Evolutionary conservation across 192 early-diverging fungal species (phyloP).

Genomic region (Coemansia nantahalensis): DNA sequence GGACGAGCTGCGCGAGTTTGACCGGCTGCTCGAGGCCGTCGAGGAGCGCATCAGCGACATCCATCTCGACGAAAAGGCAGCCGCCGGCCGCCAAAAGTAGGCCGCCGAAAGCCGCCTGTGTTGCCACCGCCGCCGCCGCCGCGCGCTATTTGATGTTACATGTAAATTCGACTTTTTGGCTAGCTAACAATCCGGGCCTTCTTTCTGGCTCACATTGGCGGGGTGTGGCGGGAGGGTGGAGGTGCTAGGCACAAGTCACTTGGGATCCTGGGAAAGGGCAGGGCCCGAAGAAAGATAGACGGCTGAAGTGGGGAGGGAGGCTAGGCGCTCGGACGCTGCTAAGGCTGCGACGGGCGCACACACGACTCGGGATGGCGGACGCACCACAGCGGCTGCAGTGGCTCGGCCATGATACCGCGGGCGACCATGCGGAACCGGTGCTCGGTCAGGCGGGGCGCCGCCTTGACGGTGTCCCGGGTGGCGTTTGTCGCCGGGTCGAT

Average conservation of each 20-base stretch:
- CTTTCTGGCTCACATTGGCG: too few relatives aligned
- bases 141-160: too few relatives aligned
- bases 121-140: too few relatives aligned
- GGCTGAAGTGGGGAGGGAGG: too few relatives aligned
- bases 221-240: too few relatives aligned
- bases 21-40: constrained; percentile 26
- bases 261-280: background rate
- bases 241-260: too few relatives aligned
- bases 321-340: background rate
- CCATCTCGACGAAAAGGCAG: too few relatives aligned
- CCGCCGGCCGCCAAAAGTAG: too few relatives aligned
- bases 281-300: background rate
- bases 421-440: constrained; percentile 66
- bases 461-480: constrained; percentile 57
- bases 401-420: constrained; percentile 63
- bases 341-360: constrained; percentile 10
- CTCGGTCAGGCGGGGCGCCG: constrained; percentile 64
- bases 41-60: constrained; percentile 29
- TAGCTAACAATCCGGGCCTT: too few relatives aligned
- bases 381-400: constrained; percentile 70
- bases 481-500: constrained; percentile 51
- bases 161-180: too few relatives aligned
- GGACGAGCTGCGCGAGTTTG: constrained; percentile 32
- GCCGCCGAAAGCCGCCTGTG: too few relatives aligned
- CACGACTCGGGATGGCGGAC: constrained; percentile 55